Percentiles rank a stretch among this genome's conserved stretches.
Evolutionary conservation across 2,329 filamentous ascomycete species (phyloP).

Genomic region (Cladobotryum mycophilum): DNA sequence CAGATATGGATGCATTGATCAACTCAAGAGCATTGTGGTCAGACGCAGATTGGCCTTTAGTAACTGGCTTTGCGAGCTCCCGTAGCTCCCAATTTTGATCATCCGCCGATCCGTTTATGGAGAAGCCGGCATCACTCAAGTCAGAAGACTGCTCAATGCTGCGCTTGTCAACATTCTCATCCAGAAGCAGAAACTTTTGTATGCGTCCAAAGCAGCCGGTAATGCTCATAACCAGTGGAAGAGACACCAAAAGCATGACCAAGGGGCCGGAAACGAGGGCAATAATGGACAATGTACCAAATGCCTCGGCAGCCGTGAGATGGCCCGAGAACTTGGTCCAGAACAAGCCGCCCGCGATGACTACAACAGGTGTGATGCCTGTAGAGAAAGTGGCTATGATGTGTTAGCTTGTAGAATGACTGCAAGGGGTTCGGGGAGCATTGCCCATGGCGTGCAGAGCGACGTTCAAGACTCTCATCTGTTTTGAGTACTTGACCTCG

Average conservation of each 20-base stretch:
- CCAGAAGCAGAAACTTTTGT: slow-evolving; percentile 11
- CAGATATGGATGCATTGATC: too few species aligned
- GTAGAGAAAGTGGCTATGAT: neutral
- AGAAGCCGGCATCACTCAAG: too few species aligned
- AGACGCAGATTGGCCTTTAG: too few species aligned
- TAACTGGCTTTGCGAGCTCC: too few species aligned
- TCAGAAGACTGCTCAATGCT: too few species aligned
- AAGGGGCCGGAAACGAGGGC: slow-evolving; percentile 10
- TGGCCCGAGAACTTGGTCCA: slow-evolving; percentile 10
- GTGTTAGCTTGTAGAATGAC: neutral
- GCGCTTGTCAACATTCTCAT: slow-evolving; percentile 15
- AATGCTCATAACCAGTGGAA: slow-evolving; percentile 3
- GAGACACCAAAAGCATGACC: slow-evolving; percentile 3
- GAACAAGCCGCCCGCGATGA: slow-evolving; percentile 12
- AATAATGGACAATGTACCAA: slow-evolving; percentile 13
- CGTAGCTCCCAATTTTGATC: too few species aligned
- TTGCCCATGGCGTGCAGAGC: slow-evolving; percentile 7
- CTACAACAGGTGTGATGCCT: slow-evolving; percentile 10
- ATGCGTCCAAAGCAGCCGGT: slow-evolving; percentile 13
- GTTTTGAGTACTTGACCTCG: slow-evolving; percentile 13
- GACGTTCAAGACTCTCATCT: slow-evolving; percentile 6
- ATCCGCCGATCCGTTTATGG: too few species aligned
- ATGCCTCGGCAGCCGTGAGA: slow-evolving; percentile 8
- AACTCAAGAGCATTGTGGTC: too few species aligned
- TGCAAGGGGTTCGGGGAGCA: neutral